These are phyloP conservation scores for Echinosophora koreensis DNA, from an alignment of 306 rosid species.

Conservation along the genomic window DNA sequence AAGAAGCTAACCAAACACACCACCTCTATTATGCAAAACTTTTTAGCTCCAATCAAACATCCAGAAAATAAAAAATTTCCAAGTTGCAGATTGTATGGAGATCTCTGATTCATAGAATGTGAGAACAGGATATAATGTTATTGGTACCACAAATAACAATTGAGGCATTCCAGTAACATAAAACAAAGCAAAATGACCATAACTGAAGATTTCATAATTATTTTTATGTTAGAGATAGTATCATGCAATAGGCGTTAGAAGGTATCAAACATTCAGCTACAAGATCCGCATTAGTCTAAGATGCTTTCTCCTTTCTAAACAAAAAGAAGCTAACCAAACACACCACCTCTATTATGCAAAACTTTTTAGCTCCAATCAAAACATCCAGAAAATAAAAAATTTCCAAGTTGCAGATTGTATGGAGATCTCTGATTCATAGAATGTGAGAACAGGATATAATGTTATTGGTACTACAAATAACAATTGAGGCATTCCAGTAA, in stretches of 20 bases:
- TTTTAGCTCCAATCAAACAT: background rate
- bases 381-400: conserved; percentile 5
- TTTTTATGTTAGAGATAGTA: conserved; percentile 1
- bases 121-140: background rate
- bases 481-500: conserved; percentile 1
- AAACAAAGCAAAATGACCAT: background rate
- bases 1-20: too few species aligned
- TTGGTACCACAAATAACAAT: background rate
- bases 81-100: background rate
- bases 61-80: conserved; percentile 1
- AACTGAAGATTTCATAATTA: conserved; percentile 11
- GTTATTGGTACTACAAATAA: background rate
- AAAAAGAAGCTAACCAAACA: too few species aligned
- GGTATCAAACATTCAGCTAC: conserved; percentile 9
- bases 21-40: background rate
- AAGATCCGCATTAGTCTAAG: too few species aligned
- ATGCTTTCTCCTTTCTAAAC: background rate
- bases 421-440: background rate
- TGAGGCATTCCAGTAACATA: conserved; percentile 8
- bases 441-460: background rate
- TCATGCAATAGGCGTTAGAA: conserved; percentile 17
- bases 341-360: background rate
- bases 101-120: background rate
- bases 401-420: background rate
- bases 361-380: background rate